These are phyloP conservation scores for Aureobasidium sp. DNA, from an alignment of 2,329 filamentous ascomycete genomes.

Conservation along the genomic window DNA sequence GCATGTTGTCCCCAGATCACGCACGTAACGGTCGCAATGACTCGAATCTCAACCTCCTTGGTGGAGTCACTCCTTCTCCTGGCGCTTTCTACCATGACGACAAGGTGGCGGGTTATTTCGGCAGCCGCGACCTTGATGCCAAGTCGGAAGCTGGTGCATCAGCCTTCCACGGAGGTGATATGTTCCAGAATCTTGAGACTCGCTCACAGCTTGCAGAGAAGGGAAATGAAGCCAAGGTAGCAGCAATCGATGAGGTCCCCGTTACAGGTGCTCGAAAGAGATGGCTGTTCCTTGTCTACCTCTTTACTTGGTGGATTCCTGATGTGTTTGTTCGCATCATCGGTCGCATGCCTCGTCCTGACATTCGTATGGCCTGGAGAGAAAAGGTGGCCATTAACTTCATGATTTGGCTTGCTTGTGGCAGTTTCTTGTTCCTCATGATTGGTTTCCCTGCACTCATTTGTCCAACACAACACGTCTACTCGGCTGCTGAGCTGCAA, in stretches of 20 bases:
- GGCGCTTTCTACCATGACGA: constrained; percentile 62
- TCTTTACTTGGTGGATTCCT: constrained; percentile 80
- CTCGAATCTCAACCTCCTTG: constrained; percentile 50
- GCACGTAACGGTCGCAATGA: constrained; percentile 50
- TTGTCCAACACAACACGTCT: constrained; percentile 88
- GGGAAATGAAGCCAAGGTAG: constrained; percentile 80
- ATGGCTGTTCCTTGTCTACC: constrained; percentile 79
- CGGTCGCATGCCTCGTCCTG: constrained; percentile 84
- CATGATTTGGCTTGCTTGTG: constrained; percentile 86
- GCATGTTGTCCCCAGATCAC: constrained; percentile 48
- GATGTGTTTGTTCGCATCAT: constrained; percentile 71
- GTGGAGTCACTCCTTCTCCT: constrained; percentile 42
- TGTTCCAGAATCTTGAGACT: constrained; percentile 96
- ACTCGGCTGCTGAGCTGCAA: constrained; percentile 67
- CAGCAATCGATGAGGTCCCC: constrained; percentile 79
- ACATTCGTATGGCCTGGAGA: constrained; percentile 87
- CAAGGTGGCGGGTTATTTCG: constrained; percentile 77
- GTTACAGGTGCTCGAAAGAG: constrained; percentile 76
- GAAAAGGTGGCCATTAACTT: constrained; percentile 98
- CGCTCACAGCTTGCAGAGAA: constrained; percentile 92
- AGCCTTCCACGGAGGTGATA: constrained; percentile 86
- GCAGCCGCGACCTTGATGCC: constrained; percentile 67
- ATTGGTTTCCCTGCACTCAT: constrained; percentile 70
- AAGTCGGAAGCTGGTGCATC: constrained; percentile 89
- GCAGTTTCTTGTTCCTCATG: constrained; percentile 78